Evolutionary conservation across 495 filamentous ascomycete genomes (phyloP).

Genomic region (Endocarpon pusillum): DNA sequence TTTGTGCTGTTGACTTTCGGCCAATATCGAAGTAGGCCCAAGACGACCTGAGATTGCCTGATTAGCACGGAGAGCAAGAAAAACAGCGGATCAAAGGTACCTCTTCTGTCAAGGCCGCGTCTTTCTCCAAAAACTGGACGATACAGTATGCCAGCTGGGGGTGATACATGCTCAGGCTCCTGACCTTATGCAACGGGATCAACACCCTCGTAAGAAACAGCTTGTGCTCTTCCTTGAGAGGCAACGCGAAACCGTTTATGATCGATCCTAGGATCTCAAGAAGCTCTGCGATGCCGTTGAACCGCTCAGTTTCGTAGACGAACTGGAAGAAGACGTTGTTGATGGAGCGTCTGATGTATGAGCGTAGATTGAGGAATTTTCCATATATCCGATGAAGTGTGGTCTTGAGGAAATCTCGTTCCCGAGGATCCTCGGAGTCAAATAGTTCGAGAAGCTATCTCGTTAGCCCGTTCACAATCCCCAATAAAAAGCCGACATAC

Average conservation of each 20-base stretch:
- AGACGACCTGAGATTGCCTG: slow-evolving; percentile 54
- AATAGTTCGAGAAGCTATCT: slow-evolving; percentile 80
- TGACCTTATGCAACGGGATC: slow-evolving; percentile 91
- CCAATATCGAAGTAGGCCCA: slow-evolving; percentile 92
- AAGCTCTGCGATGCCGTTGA: slow-evolving; percentile 95
- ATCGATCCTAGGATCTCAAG: slow-evolving; percentile 96
- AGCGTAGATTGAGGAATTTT: slow-evolving; percentile 94
- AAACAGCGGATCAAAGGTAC: no score
- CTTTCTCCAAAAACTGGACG: slow-evolving; percentile 97
- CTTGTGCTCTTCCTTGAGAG: slow-evolving; percentile 98
- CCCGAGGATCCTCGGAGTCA: slow-evolving; percentile 93
- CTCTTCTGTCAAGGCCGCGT: slow-evolving; percentile 93
- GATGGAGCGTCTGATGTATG: slow-evolving; percentile 94
- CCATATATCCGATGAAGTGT: slow-evolving; percentile 97
- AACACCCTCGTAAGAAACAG: slow-evolving; percentile 88
- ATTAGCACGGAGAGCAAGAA: slow-evolving; percentile 1
- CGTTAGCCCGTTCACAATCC: background rate
- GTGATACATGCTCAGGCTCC: slow-evolving; percentile 99
- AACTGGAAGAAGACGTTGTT: slow-evolving; percentile 99
- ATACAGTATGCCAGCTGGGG: slow-evolving; percentile 98
- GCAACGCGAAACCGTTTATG: slow-evolving; percentile 96
- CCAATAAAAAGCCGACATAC: slow-evolving; percentile 21
- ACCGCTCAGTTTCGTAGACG: slow-evolving; percentile 93
- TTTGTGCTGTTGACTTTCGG: slow-evolving; percentile 99
- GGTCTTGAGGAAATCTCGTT: slow-evolving; percentile 96